Evolutionary conservation across 331 rosid genomes (phyloP).

Genomic region (Malus hybrid): DNA sequence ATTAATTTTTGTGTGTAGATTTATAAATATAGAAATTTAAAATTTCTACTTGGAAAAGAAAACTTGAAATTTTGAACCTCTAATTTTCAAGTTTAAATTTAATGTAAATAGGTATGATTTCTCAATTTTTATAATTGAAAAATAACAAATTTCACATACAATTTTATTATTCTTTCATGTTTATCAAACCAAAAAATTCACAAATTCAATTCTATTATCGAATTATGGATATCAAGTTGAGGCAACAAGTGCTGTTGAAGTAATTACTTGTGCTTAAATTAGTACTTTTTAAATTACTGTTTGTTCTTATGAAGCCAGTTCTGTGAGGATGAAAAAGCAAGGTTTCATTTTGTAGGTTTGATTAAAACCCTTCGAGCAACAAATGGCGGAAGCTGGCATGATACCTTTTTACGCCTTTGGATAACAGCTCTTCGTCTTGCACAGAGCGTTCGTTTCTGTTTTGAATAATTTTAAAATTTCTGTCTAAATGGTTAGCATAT

Average conservation of each 20-base stretch:
- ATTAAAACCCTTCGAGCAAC: conserved; percentile 81
- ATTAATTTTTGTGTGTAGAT: too few species aligned
- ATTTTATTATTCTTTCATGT: too few species aligned
- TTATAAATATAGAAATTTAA: too few species aligned
- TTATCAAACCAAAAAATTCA: too few species aligned
- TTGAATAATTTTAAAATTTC: not conserved
- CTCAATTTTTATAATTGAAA: too few species aligned
- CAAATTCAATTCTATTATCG: too few species aligned
- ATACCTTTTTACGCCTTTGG: conserved; percentile 90
- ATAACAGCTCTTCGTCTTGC: conserved; percentile 82
- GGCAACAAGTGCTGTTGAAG: conserved; percentile 83
- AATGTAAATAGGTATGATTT: too few species aligned
- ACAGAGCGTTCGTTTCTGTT: conserved; percentile 65
- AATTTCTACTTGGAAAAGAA: too few species aligned
- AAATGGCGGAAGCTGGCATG: conserved; percentile 90
- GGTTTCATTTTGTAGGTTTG: conserved; percentile 46
- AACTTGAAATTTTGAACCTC: too few species aligned
- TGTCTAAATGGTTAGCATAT: not conserved
- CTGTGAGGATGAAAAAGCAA: conserved; percentile 1
- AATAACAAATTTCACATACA: too few species aligned
- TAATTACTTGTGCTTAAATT: conserved; percentile 22
- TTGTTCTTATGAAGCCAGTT: not conserved
- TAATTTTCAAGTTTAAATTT: too few species aligned
- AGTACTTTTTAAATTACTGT: conserved; percentile 3
- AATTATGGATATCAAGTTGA: conserved; percentile 74